Conservation (phyloP, 164 flowering plant genomes). For the Stephania cephalantha region DNA sequence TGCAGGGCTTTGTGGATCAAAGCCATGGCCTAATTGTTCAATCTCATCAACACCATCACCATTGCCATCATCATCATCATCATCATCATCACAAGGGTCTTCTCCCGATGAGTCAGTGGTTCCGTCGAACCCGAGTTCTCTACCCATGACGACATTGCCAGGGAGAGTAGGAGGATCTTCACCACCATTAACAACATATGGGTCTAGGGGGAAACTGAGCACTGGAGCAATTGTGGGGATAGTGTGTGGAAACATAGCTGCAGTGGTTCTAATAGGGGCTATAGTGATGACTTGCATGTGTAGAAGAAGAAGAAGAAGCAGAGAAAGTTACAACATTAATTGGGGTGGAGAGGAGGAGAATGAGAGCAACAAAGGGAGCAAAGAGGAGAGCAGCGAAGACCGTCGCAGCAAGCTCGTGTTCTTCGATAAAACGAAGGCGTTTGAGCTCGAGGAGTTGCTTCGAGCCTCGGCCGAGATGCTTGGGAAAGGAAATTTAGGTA, state of each 20-base stretch:
- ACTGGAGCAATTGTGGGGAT: conserved; percentile 60
- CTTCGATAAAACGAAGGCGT: conserved; percentile 62
- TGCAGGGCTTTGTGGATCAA: conserved; percentile 59
- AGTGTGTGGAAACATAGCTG: conserved; percentile 49
- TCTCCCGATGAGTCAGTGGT: conserved; percentile 35
- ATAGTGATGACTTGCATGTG: conserved; percentile 53
- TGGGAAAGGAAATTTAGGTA: conserved; percentile 88
- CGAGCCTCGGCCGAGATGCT: conserved; percentile 94
- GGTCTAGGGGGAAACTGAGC: conserved; percentile 33
- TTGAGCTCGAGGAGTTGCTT: conserved; percentile 88
- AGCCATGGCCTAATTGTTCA: conserved; percentile 52
- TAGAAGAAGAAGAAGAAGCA: conserved; percentile 31
- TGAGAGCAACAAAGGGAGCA: conserved; percentile 28
- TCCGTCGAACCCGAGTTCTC: conserved; percentile 69
- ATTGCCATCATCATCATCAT: no score
- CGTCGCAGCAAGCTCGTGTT: conserved; percentile 72
- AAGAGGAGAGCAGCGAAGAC: conserved; percentile 51
- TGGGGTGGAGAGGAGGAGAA: conserved; percentile 43
- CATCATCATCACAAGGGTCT: no score
- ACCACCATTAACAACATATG: neutral
- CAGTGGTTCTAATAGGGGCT: conserved; percentile 38
- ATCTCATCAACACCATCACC: conserved; percentile 9
- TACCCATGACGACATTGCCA: conserved; percentile 27
- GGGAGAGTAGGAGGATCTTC: conserved; percentile 5
- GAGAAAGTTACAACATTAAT: conserved; percentile 30